A percentile compares a stretch with the other conserved stretches of the same genome.
Evolutionary conservation across 1,284 basidiomycete species (phyloP).

Genomic region (Ceratobasidium sp.): DNA sequence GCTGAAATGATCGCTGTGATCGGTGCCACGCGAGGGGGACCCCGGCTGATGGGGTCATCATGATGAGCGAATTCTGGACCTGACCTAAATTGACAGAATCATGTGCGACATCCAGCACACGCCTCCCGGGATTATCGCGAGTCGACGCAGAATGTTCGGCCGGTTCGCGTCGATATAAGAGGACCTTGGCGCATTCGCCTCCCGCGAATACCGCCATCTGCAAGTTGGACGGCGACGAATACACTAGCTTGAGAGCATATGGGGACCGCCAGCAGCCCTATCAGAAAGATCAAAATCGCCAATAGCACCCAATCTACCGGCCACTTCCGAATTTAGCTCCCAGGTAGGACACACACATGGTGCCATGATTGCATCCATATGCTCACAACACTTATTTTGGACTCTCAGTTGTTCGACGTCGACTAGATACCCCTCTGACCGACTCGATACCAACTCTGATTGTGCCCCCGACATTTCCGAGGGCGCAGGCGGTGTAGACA

Average conservation of each 20-base stretch:
- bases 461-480: too few relatives aligned
- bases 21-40: constrained; percentile 1
- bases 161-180: constrained; percentile 1
- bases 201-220: not conserved
- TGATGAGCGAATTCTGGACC: not conserved
- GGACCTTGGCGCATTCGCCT: not conserved
- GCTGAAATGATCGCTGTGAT: constrained; percentile 3
- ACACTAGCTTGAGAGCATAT: not conserved
- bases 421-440: constrained; percentile 21
- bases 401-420: not conserved
- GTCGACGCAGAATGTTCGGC: constrained; percentile 11
- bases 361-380: constrained; percentile 32
- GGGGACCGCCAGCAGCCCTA: constrained; percentile 10
- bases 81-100: constrained; percentile 16
- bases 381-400: constrained; percentile 37
- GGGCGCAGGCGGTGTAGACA: not conserved
- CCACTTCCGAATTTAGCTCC: constrained; percentile 27
- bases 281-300: constrained; percentile 33
- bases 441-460: constrained; percentile 13
- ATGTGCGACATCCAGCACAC: not conserved
- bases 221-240: not conserved
- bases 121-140: constrained; percentile 24
- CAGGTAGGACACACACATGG: constrained; percentile 35
- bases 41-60: constrained; percentile 8
- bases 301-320: constrained; percentile 8